Evolutionary conservation across 495 filamentous ascomycete species (phyloP), one percentile per base, ranked within the genome.

Genomic region (Annulohypoxylon moriforme): DNA sequence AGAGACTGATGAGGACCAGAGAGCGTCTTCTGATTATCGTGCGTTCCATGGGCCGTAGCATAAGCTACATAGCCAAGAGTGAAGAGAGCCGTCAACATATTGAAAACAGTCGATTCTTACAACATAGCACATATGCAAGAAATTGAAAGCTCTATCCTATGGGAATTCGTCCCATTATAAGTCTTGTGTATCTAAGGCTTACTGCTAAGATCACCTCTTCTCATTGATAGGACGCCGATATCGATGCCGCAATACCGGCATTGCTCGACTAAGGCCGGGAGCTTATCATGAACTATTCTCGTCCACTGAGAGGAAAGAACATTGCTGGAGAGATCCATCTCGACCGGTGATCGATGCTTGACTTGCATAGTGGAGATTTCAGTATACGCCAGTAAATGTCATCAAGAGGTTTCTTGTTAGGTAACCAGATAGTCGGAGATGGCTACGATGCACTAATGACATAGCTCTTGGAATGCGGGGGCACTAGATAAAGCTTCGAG

Each of bases 1-100:
- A 53, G 22, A 16, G 47, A 11, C 18, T 50, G 33, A 60, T 60
- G 73, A 20, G 72, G 85, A 0, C 86, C 86, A 4, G 79, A 68
- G n/a, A 85, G 74, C 31, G 72, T 56, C 60, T 80, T 75, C 61
- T 86, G 83, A 25, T 80, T 60, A 42, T 76, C 72, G 46, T 82
- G 80, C 50, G 79, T 72, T 11, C 58, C 75, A 60, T 82, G 81
- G 38, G 79, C 77, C 11, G 75, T 60, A 36, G 64, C 79, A 27
- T 50, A 55, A 36, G 74, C 75, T 29, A 72, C 68, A 16, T 72
- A 68, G 46, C 78, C 56, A 8, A 79, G 40, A 50, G 60, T 14
- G 13, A 78, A 24, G 38, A 76, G 64, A 68, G 38, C 66, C 46
- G 50, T 59, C 16, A 76, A 47, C 77, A 81, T 79, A 10, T 55